Evolutionary conservation across 768 basidiomycete species (phyloP), one percentile per base, ranked within the genome.

Genomic region (Kwoniella sp.): DNA sequence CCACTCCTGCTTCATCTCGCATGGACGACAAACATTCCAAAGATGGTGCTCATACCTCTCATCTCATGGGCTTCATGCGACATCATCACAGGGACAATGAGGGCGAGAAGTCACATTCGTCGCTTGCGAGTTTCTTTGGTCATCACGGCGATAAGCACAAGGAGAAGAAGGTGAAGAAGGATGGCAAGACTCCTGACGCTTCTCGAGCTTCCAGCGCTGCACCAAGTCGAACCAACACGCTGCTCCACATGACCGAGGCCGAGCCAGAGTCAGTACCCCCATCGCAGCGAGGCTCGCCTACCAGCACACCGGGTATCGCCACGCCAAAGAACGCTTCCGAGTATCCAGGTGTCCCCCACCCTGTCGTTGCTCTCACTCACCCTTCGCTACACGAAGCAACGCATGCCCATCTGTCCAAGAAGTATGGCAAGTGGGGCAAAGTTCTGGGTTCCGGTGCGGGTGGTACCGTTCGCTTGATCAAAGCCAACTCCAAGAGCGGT

Each of bases 401-500:
- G 1, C 81, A 82, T 57, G 81, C 79, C 12, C 93, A 96, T 80
- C 84, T 99, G 63, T 84, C 90, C n/a, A 98, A 98, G 84, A 98
- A 97, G 84, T 99, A 99, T 73, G 96, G 96, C 70, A 99, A 99
- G 79, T 96, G 96, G 91, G 96, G 95, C 41, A 87, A 91, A 57
- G 87, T 96, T 20, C 87, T 99, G 9, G 96, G 96, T 28, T 91
- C 89, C 29, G 96, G 96, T 29, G 96, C 95, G 5, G 96, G 96
- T n/a, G 96, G 96, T 26, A 99, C 96, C 0, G 96, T 99, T 51
- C 86, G 96, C 29, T 86, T 99, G 70, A 95, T 99, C 82, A 94
- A 93, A 82, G 89, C 87, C 65, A 86, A 85, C 78, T 82, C 76
- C 70, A 96, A 95, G 85, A 86, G 86, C 29, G 93, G 92, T 23